Evolutionary conservation across 2,329 filamentous ascomycete species (phyloP).

Genomic region (Fusarium anthophilum): DNA sequence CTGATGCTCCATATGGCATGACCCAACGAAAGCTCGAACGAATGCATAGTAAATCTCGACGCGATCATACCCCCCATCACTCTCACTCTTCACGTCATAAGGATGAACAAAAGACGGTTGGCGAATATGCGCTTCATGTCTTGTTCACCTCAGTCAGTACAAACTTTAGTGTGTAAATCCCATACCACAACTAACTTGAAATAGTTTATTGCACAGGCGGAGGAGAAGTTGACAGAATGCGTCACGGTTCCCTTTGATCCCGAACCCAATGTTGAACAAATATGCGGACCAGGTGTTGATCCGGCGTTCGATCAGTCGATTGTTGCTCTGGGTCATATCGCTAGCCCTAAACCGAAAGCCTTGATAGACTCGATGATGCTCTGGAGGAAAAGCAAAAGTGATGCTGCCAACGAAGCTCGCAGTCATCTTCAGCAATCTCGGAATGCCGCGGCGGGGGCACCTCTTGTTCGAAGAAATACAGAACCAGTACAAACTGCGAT

Average conservation of each 20-base stretch:
- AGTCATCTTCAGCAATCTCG: conserved; percentile 64
- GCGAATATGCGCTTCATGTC: conserved; percentile 96
- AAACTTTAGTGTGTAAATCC: not conserved
- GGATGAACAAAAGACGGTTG: conserved; percentile 89
- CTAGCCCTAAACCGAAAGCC: conserved; percentile 91
- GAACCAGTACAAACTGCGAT: conserved; percentile 68
- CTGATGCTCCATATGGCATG: conserved; percentile 55
- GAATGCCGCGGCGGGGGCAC: conserved; percentile 54
- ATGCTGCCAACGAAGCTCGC: conserved; percentile 79
- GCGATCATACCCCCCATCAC: conserved; percentile 78
- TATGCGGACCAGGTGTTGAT: conserved; percentile 91
- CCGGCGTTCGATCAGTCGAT: conserved; percentile 93
- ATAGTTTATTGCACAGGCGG: conserved; percentile 93
- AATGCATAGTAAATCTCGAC: conserved; percentile 73
- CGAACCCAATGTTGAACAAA: conserved; percentile 84
- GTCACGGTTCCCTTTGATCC: conserved; percentile 81
- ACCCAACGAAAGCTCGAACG: conserved; percentile 66
- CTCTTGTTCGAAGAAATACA: conserved; percentile 76
- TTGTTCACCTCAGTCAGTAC: conserved; percentile 85
- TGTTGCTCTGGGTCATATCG: conserved; percentile 91
- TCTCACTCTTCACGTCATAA: conserved; percentile 79
- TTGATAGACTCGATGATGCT: conserved; percentile 98
- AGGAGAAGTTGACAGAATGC: conserved; percentile 92
- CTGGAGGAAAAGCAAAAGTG: conserved; percentile 96
- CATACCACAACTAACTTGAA: conserved; percentile 24